phyloP scores from a whole-genome alignment of 345 rosid genomes.

The Trapa incisa region DNA sequence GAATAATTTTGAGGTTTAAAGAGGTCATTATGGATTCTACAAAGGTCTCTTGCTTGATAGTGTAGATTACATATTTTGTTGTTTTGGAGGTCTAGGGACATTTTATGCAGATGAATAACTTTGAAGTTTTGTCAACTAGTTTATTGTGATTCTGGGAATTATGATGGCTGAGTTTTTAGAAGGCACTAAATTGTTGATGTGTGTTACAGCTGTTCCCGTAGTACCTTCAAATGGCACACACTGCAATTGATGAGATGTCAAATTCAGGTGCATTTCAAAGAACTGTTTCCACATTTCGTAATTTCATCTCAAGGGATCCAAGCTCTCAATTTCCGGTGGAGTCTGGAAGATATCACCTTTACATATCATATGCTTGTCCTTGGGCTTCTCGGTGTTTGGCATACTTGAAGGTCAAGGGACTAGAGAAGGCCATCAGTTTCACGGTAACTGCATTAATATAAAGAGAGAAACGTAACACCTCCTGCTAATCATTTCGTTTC shows the following conservation, averaged over 20 bases:
- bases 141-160: neutral
- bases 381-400: slow-evolving; percentile 91
- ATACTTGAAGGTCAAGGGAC: slow-evolving; percentile 75
- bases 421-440: slow-evolving; percentile 59
- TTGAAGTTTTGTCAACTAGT: neutral
- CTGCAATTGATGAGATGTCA: slow-evolving; percentile 66
- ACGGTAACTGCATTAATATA: slow-evolving; percentile 26
- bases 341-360: slow-evolving; percentile 86
- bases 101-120: neutral
- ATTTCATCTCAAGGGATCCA: slow-evolving; percentile 46
- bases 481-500: neutral
- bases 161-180: neutral
- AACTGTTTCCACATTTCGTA: slow-evolving; percentile 76
- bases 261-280: slow-evolving; percentile 61
- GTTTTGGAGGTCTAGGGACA: neutral
- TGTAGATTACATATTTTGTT: no score
- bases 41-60: no score
- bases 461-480: no score
- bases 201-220: slow-evolving; percentile 1
- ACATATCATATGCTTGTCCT: slow-evolving; percentile 89
- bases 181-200: neutral
- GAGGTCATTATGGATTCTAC: no score
- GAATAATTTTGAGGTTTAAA: no score
- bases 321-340: slow-evolving; percentile 65
- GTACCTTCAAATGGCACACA: slow-evolving; percentile 47